Evolutionary conservation across 495 filamentous ascomycete genomes (phyloP).

Genomic region (Tetracladium marchalianum): DNA sequence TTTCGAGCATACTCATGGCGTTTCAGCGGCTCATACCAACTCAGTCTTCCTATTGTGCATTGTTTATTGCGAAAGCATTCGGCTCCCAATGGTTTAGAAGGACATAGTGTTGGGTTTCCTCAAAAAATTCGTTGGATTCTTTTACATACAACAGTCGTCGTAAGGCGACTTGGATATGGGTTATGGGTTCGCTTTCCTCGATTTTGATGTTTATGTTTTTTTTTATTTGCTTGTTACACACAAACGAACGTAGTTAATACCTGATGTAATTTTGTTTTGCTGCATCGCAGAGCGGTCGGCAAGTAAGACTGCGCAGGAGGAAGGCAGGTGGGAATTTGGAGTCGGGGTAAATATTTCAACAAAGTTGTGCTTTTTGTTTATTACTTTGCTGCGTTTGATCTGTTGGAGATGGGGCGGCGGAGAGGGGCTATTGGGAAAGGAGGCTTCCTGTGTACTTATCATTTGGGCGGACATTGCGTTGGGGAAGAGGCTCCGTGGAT

Average conservation of each 20-base stretch:
- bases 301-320: background rate
- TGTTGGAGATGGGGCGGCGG: too few relatives aligned
- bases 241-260: constrained; percentile 15
- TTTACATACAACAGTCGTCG: constrained; percentile 8
- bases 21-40: constrained; percentile 19
- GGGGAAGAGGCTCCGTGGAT: too few relatives aligned
- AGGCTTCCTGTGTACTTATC: constrained; percentile 23
- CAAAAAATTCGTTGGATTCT: constrained; percentile 19
- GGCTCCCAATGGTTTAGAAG: background rate
- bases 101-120: constrained; percentile 4
- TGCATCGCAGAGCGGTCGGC: constrained; percentile 13
- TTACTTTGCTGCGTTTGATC: constrained; percentile 6
- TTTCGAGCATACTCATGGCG: constrained; percentile 21
- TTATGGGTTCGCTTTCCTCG: constrained; percentile 5
- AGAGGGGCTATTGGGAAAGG: constrained; percentile 6
- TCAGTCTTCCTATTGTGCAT: constrained; percentile 15
- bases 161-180: constrained; percentile 13
- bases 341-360: constrained; percentile 14
- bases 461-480: constrained; percentile 1
- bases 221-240: constrained; percentile 1
- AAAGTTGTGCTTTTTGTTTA: constrained; percentile 15
- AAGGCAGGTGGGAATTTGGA: constrained; percentile 13
- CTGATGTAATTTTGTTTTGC: constrained; percentile 9
- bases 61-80: constrained; percentile 20
- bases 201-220: constrained; percentile 19